These are phyloP conservation scores for Psidium friedrichsthalianum DNA, from an alignment of 345 rosid species.

Conservation along the genomic window DNA sequence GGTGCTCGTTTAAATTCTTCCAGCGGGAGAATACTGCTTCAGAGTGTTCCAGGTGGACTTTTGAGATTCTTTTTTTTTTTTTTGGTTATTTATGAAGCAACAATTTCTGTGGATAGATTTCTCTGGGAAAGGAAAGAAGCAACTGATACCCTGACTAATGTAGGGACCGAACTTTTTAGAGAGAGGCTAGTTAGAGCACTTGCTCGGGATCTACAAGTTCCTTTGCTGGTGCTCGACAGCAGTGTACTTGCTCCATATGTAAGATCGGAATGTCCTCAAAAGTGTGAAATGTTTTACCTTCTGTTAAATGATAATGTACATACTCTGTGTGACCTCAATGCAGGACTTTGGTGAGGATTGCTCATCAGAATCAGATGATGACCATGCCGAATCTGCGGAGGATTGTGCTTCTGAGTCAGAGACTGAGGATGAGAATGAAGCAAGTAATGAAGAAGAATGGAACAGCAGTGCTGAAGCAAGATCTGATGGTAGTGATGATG, in stretches of 20 bases:
- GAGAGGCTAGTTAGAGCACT: slow-evolving; percentile 91
- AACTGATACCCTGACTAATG: background rate
- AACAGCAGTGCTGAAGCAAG: slow-evolving; percentile 51
- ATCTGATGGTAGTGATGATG: slow-evolving; percentile 63
- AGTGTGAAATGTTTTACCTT: background rate
- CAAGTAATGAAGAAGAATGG: slow-evolving; percentile 44
- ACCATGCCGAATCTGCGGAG: slow-evolving; percentile 44
- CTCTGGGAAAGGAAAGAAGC: background rate
- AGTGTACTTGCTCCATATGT: slow-evolving; percentile 90
- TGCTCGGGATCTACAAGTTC: slow-evolving; percentile 77
- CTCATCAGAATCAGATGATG: slow-evolving; percentile 66
- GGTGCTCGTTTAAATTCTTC: slow-evolving; percentile 82
- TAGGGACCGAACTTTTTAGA: slow-evolving; percentile 91
- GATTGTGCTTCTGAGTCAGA: slow-evolving; percentile 78
- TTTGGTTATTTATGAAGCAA: background rate
- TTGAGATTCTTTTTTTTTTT: background rate
- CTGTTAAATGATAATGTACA: background rate
- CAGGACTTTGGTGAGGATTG: slow-evolving; percentile 79
- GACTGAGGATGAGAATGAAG: slow-evolving; percentile 72
- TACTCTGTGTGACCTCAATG: slow-evolving; percentile 3
- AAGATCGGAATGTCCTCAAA: slow-evolving; percentile 25
- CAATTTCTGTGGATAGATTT: background rate
- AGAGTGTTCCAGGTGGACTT: slow-evolving; percentile 74
- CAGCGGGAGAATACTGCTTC: slow-evolving; percentile 84
- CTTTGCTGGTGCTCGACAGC: slow-evolving; percentile 85